Evolutionary conservation across 1,284 basidiomycete species (phyloP).

Genomic region (Boletus smithii): DNA sequence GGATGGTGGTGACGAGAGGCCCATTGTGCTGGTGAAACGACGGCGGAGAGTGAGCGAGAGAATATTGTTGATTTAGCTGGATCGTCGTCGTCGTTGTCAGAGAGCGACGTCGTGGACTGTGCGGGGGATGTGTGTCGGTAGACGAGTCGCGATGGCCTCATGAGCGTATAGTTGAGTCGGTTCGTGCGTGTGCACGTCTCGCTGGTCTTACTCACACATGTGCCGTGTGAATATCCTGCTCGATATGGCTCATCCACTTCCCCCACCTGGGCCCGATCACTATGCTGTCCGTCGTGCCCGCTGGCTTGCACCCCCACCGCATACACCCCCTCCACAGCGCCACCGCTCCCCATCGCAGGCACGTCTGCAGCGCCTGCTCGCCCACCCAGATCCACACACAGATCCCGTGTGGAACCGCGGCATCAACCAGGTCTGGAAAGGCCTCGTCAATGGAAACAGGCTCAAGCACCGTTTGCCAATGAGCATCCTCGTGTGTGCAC

Average conservation of each 20-base stretch:
- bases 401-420: constrained; percentile 56
- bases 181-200: neutral
- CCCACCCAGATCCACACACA: constrained; percentile 43
- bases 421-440: constrained; percentile 60
- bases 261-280: constrained; percentile 60
- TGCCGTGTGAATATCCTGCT: constrained; percentile 24
- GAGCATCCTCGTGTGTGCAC: constrained; percentile 52
- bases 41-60: constrained; percentile 39
- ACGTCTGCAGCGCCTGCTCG: constrained; percentile 55
- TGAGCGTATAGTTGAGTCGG: too few relatives aligned
- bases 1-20: constrained; percentile 40
- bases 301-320: constrained; percentile 46
- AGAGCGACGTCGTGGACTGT: constrained; percentile 50
- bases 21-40: constrained; percentile 65
- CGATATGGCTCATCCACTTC: constrained; percentile 37
- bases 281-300: constrained; percentile 58
- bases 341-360: constrained; percentile 38
- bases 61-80: constrained; percentile 51
- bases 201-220: too few relatives aligned
- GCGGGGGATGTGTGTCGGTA: constrained; percentile 60
- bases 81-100: constrained; percentile 68
- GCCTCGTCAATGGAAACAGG: constrained; percentile 51
- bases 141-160: constrained; percentile 38
- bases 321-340: constrained; percentile 9
- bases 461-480: constrained; percentile 61